Percentiles rank a stretch among this genome's conserved stretches.
Evolutionary conservation across 2,329 filamentous ascomycete species (phyloP).

Genomic region (Fusarium sp.): DNA sequence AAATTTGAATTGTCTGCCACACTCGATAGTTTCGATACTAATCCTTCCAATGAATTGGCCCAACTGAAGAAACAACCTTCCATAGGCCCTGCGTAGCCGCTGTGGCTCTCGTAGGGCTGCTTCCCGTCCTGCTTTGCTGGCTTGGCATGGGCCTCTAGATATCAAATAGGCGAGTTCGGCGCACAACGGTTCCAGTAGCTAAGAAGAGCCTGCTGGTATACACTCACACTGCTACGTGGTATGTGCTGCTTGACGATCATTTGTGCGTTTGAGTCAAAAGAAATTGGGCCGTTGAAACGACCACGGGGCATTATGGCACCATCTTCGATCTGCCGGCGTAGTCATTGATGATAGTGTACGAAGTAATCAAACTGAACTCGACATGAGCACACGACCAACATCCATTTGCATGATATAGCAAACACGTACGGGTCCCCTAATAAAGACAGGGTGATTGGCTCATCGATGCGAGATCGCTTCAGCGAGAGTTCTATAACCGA

Average conservation of each 20-base stretch:
- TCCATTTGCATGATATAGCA: neutral
- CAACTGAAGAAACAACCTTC: neutral
- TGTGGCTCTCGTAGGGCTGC: conserved; percentile 42
- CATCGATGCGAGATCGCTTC: conserved; percentile 18
- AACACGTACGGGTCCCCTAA: neutral
- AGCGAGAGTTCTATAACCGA: neutral
- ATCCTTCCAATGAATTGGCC: neutral
- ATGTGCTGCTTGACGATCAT: conserved; percentile 14
- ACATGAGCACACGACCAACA: neutral
- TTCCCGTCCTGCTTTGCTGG: conserved; percentile 7
- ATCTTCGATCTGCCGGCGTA: conserved; percentile 17
- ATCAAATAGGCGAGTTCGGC: conserved; percentile 36
- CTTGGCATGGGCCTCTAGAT: conserved; percentile 12
- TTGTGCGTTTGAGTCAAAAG: conserved; percentile 12
- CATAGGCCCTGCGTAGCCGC: conserved; percentile 18
- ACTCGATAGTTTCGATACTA: neutral
- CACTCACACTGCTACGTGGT: conserved; percentile 16
- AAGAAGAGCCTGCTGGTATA: neutral
- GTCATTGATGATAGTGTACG: neutral
- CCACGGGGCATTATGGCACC: conserved; percentile 31
- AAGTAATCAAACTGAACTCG: neutral
- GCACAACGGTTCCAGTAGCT: conserved; percentile 13
- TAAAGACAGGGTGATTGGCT: neutral
- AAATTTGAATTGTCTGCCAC: conserved; percentile 3
- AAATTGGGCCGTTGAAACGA: conserved; percentile 29